Evolutionary conservation across 768 basidiomycete genomes (phyloP).

Genomic region (Vararia minispora): DNA sequence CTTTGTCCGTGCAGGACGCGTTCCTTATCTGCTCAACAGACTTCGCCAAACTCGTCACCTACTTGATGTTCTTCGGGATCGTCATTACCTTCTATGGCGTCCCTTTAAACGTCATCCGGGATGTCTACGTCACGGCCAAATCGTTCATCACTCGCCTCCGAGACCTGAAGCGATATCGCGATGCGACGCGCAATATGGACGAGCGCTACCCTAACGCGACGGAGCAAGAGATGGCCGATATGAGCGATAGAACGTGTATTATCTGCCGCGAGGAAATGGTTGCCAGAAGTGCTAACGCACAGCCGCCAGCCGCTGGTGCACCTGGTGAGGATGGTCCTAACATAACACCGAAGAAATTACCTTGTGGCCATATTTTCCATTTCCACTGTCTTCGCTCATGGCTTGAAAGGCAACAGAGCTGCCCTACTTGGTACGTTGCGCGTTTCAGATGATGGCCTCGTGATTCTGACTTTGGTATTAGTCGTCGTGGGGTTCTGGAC

Average conservation of each 20-base stretch:
- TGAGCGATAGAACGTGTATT: slow-evolving; percentile 90
- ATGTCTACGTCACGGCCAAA: slow-evolving; percentile 91
- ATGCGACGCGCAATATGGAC: slow-evolving; percentile 95
- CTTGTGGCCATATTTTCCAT: slow-evolving; percentile 97
- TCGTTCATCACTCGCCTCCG: slow-evolving; percentile 84
- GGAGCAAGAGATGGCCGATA: slow-evolving; percentile 65
- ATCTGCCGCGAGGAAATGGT: slow-evolving; percentile 97
- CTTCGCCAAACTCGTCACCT: slow-evolving; percentile 86
- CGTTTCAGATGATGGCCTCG: too few relatives aligned
- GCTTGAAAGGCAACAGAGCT: slow-evolving; percentile 97
- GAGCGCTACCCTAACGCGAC: slow-evolving; percentile 90
- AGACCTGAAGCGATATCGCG: slow-evolving; percentile 85
- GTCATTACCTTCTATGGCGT: slow-evolving; percentile 92
- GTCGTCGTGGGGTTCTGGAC: slow-evolving; percentile 12
- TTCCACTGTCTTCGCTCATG: slow-evolving; percentile 95
- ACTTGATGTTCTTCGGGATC: slow-evolving; percentile 87
- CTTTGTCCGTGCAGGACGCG: slow-evolving; percentile 4
- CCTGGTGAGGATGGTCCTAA: slow-evolving; percentile 60
- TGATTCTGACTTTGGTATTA: slow-evolving; percentile 5
- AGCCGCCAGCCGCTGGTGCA: slow-evolving; percentile 15
- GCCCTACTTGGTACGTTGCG: slow-evolving; percentile 83
- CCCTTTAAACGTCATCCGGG: slow-evolving; percentile 92
- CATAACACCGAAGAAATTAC: slow-evolving; percentile 91
- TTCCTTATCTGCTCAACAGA: slow-evolving; percentile 36
- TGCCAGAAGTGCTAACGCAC: slow-evolving; percentile 19